Conservation (phyloP, 257 asterid genomes). For the Eucommia ulmoides region DNA sequence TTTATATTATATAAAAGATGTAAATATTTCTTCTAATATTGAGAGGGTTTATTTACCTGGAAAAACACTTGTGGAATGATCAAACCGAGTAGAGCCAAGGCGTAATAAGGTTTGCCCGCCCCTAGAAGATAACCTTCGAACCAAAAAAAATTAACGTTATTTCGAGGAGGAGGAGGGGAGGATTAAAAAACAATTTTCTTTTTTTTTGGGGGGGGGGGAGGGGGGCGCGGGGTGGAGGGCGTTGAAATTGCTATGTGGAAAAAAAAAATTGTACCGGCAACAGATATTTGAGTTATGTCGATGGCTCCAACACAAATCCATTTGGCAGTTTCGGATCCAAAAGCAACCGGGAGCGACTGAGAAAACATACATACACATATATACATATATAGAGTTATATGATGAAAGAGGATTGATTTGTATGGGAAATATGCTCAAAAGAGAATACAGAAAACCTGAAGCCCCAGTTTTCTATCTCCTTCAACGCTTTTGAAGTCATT, state of each 20-base stretch:
- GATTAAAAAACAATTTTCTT: too few relatives aligned
- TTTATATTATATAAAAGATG: not conserved
- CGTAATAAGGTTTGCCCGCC: conserved; percentile 76
- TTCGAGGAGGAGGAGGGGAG: not conserved
- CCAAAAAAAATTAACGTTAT: not conserved
- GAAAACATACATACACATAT: conserved; percentile 2
- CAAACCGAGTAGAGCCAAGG: conserved; percentile 71
- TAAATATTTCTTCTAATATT: not conserved
- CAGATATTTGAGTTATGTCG: conserved; percentile 85
- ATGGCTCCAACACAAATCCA: conserved; percentile 99
- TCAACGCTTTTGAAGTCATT: conserved; percentile 94
- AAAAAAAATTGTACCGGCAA: conserved; percentile 49
- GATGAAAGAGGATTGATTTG: not conserved
- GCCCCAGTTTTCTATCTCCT: conserved; percentile 91
- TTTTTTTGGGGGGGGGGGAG: too few relatives aligned
- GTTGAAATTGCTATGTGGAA: not conserved
- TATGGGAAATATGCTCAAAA: not conserved
- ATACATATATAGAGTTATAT: too few relatives aligned
- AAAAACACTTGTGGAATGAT: conserved; percentile 84
- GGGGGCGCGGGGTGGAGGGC: not conserved
- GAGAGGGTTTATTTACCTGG: conserved; percentile 85
- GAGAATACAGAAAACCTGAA: conserved; percentile 45
- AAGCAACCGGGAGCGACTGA: conserved; percentile 96
- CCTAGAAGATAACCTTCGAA: conserved; percentile 88
- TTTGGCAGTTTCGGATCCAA: conserved; percentile 91